phyloP scores from a whole-genome alignment of 257 asterid species.

The Knoxia roxburghii region DNA sequence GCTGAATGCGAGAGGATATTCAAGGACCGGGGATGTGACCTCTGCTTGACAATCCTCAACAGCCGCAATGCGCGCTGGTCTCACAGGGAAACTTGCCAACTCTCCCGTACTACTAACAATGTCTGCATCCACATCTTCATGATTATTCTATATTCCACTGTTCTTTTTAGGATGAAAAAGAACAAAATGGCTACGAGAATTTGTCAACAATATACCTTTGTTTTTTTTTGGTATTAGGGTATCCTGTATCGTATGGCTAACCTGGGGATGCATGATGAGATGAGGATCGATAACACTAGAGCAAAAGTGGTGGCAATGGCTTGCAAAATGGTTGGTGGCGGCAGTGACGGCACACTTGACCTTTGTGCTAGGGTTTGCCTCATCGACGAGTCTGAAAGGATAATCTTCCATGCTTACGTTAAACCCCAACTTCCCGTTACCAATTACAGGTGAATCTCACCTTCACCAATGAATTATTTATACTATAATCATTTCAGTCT shows the following conservation, averaged over 20 bases:
- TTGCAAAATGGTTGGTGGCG: slow-evolving; percentile 95
- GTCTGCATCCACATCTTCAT: background rate
- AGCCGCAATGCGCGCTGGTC: slow-evolving; percentile 43
- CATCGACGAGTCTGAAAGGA: slow-evolving; percentile 59
- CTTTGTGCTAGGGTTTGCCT: slow-evolving; percentile 87
- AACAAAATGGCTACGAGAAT: too few relatives aligned
- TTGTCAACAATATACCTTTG: too few relatives aligned
- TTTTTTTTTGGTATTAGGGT: slow-evolving; percentile 32
- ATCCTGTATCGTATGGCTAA: slow-evolving; percentile 66
- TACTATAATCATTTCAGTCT: too few relatives aligned
- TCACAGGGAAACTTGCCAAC: slow-evolving; percentile 64
- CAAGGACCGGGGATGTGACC: slow-evolving; percentile 81
- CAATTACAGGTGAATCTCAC: slow-evolving; percentile 50
- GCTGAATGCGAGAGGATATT: slow-evolving; percentile 80
- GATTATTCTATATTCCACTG: too few relatives aligned
- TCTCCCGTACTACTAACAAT: slow-evolving; percentile 50
- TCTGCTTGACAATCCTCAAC: slow-evolving; percentile 49
- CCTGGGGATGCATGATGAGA: slow-evolving; percentile 70
- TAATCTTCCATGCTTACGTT: slow-evolving; percentile 67
- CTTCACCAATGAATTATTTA: background rate
- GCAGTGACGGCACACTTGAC: slow-evolving; percentile 83
- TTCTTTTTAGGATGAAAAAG: too few relatives aligned
- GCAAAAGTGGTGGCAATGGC: slow-evolving; percentile 74
- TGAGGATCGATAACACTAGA: slow-evolving; percentile 56
- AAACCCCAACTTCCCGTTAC: slow-evolving; percentile 76